Conservation (phyloP, 768 basidiomycete genomes). For the Rhodotorula diobovata region DNA sequence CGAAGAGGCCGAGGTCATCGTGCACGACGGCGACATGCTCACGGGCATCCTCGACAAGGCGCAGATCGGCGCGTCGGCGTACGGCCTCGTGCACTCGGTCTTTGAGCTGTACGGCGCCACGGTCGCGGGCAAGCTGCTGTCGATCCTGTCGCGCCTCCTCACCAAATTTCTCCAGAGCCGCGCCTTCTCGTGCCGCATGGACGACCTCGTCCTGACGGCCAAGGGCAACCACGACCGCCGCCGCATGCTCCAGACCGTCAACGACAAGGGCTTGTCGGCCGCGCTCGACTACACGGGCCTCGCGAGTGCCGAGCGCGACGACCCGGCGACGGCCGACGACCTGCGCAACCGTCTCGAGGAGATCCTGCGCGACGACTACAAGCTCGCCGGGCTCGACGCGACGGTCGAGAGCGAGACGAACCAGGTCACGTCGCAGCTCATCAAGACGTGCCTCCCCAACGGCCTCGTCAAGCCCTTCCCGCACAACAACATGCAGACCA, state of each 20-base stretch:
- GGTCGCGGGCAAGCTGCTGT: constrained; percentile 81
- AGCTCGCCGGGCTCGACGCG: constrained; percentile 90
- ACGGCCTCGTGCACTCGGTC: constrained; percentile 92
- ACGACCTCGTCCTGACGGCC: constrained; percentile 84
- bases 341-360: constrained; percentile 67
- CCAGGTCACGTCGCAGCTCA: constrained; percentile 82
- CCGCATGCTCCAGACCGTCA: constrained; percentile 63
- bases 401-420: constrained; percentile 65
- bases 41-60: constrained; percentile 95
- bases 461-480: constrained; percentile 90
- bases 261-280: constrained; percentile 72
- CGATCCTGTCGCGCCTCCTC: constrained; percentile 86
- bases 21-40: constrained; percentile 88
- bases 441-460: constrained; percentile 77
- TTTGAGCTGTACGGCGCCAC: constrained; percentile 92
- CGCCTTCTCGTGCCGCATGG: constrained; percentile 98
- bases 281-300: constrained; percentile 65
- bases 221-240: constrained; percentile 68
- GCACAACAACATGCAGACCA: constrained; percentile 97
- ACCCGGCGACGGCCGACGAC: constrained; percentile 56
- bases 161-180: constrained; percentile 96
- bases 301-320: constrained; percentile 52
- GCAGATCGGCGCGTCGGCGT: constrained; percentile 91
- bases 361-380: constrained; percentile 86
- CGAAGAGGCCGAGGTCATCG: constrained; percentile 76